Evolutionary conservation across 331 rosid genomes (phyloP).

Genomic region (Rosa hybrid): DNA sequence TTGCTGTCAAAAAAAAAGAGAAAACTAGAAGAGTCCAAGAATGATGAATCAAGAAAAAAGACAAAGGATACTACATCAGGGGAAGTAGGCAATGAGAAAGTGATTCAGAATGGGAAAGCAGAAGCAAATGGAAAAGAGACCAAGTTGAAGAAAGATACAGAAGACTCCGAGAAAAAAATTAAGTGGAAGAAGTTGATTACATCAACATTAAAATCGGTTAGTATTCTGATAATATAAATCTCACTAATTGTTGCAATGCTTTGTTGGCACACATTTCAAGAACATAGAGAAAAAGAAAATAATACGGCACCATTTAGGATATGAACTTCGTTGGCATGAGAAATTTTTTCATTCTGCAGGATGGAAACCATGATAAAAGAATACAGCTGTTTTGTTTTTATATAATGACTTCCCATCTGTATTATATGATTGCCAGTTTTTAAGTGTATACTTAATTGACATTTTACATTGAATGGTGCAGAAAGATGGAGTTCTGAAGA

Average conservation of each 20-base stretch:
- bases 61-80: slow-evolving; percentile 24
- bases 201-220: slow-evolving; percentile 66
- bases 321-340: neutral
- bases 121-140: slow-evolving; percentile 21
- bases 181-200: slow-evolving; percentile 81
- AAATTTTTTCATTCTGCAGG: neutral
- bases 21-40: slow-evolving; percentile 37
- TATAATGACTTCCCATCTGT: neutral
- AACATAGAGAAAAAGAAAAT: neutral
- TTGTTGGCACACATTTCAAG: neutral
- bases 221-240: slow-evolving; percentile 22
- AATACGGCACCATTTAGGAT: neutral
- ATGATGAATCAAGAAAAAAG: slow-evolving; percentile 33
- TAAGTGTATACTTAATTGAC: neutral
- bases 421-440: neutral
- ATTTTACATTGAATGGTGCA: slow-evolving; percentile 32
- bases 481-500: slow-evolving; percentile 72
- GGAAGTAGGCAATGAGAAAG: slow-evolving; percentile 39
- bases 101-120: slow-evolving; percentile 41
- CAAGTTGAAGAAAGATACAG: slow-evolving; percentile 28
- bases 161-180: slow-evolving; percentile 34
- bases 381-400: neutral
- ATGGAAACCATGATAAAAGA: neutral
- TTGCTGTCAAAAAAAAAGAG: slow-evolving; percentile 41
- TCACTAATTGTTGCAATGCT: neutral